Conservation (phyloP, 345 rosid genomes). For the Geranium brycei region DNA sequence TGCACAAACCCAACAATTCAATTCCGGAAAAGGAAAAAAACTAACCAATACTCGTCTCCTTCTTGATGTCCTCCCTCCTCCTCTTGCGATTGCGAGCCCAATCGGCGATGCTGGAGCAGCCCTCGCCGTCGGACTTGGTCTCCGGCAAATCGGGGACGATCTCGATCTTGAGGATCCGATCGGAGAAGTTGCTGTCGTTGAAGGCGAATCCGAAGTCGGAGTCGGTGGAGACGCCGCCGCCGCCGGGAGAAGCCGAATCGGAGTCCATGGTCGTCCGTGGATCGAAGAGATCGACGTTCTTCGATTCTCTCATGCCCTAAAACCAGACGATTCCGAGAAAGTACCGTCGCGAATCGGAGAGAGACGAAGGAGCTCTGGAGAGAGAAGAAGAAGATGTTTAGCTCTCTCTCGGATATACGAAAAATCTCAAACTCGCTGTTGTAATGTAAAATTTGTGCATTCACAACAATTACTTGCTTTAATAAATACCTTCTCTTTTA, state of each 20-base stretch:
- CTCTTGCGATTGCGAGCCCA: conserved; percentile 68
- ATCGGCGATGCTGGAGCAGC: conserved; percentile 42
- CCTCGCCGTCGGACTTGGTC: conserved; percentile 21
- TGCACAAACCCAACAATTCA: neutral
- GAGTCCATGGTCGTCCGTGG: conserved; percentile 32
- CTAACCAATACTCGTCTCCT: conserved; percentile 27
- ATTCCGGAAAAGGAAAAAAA: conserved; percentile 6
- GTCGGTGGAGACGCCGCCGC: conserved; percentile 13
- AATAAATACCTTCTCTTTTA: too few species aligned
- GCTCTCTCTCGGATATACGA: too few species aligned
- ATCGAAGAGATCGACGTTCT: conserved; percentile 31
- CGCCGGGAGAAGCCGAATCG: conserved; percentile 10
- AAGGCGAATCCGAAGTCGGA: conserved; percentile 5
- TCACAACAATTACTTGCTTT: too few species aligned
- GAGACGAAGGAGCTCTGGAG: too few species aligned
- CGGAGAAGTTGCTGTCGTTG: neutral
- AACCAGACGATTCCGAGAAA: neutral
- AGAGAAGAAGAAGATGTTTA: too few species aligned
- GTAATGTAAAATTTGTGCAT: too few species aligned
- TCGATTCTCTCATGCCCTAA: conserved; percentile 22
- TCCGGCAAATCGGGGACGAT: conserved; percentile 9
- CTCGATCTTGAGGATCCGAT: neutral
- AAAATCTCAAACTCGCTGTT: too few species aligned
- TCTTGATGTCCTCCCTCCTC: conserved; percentile 43
- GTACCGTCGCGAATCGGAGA: too few species aligned